A percentile compares a stretch with the other conserved stretches of the same genome.
These are phyloP conservation scores for Apostasia shenzhenica DNA, from an alignment of 106 monocot species.

Conservation along the genomic window DNA sequence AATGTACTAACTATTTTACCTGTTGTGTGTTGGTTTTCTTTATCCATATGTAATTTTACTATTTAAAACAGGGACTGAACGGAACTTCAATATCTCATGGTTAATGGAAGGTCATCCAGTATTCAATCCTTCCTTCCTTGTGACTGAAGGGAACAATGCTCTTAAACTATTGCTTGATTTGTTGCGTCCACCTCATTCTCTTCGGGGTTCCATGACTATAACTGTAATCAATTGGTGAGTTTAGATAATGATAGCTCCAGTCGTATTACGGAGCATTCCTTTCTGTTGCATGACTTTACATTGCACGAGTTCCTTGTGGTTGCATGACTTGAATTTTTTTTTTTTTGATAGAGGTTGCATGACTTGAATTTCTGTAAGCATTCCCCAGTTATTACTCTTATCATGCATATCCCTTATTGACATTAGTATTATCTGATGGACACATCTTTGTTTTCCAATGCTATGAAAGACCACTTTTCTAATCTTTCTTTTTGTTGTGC, in stretches of 20 bases:
- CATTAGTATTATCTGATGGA: no score
- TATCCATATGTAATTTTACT: background rate
- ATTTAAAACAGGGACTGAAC: constrained; percentile 32
- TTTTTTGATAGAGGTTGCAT: no score
- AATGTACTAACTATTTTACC: background rate
- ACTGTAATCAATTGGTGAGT: constrained; percentile 60
- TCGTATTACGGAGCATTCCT: background rate
- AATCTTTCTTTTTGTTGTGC: no score
- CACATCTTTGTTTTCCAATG: no score
- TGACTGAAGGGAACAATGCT: constrained; percentile 46
- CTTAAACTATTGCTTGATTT: constrained; percentile 58
- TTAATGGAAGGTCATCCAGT: constrained; percentile 45
- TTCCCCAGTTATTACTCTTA: no score
- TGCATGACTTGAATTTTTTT: no score
- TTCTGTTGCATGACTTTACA: background rate
- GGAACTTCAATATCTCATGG: constrained; percentile 38
- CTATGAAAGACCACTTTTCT: no score
- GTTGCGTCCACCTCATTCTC: constrained; percentile 33
- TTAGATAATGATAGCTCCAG: background rate
- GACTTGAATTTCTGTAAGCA: no score
- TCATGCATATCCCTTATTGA: no score
- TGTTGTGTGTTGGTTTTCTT: background rate
- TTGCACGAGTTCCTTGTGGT: background rate
- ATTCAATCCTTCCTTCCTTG: constrained; percentile 37
- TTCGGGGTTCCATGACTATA: constrained; percentile 47